phyloP scores from a whole-genome alignment of 2,329 filamentous ascomycete genomes.

The Talaromyces sp. region DNA sequence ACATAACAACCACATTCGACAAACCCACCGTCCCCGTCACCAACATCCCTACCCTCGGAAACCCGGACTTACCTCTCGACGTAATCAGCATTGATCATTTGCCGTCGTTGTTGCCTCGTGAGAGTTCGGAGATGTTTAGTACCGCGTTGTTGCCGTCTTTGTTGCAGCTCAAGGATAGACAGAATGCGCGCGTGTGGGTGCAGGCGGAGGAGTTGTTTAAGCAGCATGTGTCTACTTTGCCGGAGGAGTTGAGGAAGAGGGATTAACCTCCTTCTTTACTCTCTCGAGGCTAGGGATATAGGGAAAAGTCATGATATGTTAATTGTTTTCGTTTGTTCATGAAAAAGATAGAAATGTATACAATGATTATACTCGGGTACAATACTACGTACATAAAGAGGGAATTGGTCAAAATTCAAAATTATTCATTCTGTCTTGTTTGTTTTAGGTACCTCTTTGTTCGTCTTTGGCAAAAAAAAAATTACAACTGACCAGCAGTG shows the following conservation, averaged over 20 bases:
- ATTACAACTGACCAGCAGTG: slow-evolving; percentile 73
- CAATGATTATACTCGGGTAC: not conserved
- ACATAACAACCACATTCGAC: slow-evolving; percentile 79
- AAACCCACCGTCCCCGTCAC: slow-evolving; percentile 77
- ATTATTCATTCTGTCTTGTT: slow-evolving; percentile 5
- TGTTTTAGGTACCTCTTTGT: not conserved
- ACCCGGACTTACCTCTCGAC: slow-evolving; percentile 60
- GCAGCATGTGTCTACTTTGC: slow-evolving; percentile 73
- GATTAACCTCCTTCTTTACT: not conserved
- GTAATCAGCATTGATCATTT: slow-evolving; percentile 90
- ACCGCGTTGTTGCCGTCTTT: slow-evolving; percentile 74
- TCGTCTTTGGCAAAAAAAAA: slow-evolving; percentile 9
- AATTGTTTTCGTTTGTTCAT: not conserved
- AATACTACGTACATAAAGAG: not conserved
- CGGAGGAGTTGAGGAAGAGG: slow-evolving; percentile 36
- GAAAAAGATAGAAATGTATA: slow-evolving; percentile 3
- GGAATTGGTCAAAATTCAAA: not conserved
- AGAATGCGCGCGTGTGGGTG: slow-evolving; percentile 72
- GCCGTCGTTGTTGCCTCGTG: slow-evolving; percentile 77
- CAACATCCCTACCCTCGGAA: slow-evolving; percentile 47
- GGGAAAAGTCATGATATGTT: not conserved
- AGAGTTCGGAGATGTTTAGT: slow-evolving; percentile 84
- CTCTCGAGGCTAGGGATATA: not conserved
- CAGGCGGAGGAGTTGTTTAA: slow-evolving; percentile 81
- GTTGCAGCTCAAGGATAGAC: slow-evolving; percentile 72